phyloP scores from a whole-genome alignment of 306 rosid genomes.

The Vigna angularis region DNA sequence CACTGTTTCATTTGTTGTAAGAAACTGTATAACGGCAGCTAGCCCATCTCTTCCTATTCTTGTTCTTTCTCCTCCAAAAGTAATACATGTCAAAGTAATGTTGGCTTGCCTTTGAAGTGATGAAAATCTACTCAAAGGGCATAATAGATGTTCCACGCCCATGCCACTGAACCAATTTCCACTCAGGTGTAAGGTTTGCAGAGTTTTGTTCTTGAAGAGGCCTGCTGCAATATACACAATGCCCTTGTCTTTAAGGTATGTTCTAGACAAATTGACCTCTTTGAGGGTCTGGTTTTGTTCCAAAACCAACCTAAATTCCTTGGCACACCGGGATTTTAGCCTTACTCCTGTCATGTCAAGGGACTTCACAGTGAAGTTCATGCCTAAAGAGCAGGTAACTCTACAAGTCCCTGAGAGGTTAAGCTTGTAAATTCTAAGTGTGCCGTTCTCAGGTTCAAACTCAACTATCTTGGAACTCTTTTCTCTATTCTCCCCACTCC shows the following conservation, averaged over 20 bases:
- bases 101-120: constrained; percentile 87
- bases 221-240: constrained; percentile 86
- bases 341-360: constrained; percentile 84
- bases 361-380: constrained; percentile 80
- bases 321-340: constrained; percentile 86
- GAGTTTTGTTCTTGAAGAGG: constrained; percentile 73
- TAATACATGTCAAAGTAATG: constrained; percentile 64
- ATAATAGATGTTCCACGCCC: constrained; percentile 85
- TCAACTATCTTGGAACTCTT: constrained; percentile 85
- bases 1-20: constrained; percentile 73
- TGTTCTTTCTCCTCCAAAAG: constrained; percentile 86
- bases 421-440: constrained; percentile 75
- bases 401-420: constrained; percentile 77
- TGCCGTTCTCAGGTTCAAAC: constrained; percentile 74
- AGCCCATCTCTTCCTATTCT: constrained; percentile 87
- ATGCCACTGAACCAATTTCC: constrained; percentile 78
- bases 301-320: constrained; percentile 84
- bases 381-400: constrained; percentile 80
- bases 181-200: constrained; percentile 67
- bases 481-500: constrained; percentile 81
- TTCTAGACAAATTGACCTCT: constrained; percentile 77
- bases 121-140: constrained; percentile 91
- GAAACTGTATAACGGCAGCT: constrained; percentile 68
- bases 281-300: constrained; percentile 76
- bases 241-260: constrained; percentile 82